These are phyloP conservation scores for Saraca asoca DNA, from an alignment of 331 rosid genomes.

Conservation along the genomic window DNA sequence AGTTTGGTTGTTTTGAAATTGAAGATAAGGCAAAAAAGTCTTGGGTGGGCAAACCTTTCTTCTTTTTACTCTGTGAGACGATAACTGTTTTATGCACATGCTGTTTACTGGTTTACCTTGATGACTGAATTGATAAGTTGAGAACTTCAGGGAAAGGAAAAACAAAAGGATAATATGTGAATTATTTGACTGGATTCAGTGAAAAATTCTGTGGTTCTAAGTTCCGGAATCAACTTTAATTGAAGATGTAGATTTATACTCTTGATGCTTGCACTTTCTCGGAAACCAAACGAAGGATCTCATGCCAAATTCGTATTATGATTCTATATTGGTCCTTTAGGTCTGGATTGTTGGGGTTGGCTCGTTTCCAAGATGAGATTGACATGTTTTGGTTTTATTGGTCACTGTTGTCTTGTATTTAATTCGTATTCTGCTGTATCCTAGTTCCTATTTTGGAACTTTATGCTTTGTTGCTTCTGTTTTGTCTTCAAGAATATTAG, in stretches of 20 bases:
- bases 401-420: conserved; percentile 32
- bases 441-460: conserved; percentile 48
- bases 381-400: conserved; percentile 31
- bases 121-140: no score
- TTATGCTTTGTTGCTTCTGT: conserved; percentile 57
- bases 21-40: not conserved
- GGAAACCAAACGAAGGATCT: conserved; percentile 37
- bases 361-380: conserved; percentile 2
- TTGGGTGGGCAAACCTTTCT: not conserved
- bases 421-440: conserved; percentile 37
- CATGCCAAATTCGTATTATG: not conserved
- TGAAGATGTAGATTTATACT: no score
- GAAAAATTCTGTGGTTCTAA: no score
- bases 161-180: no score
- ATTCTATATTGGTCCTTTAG: not conserved
- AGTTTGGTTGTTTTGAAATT: conserved; percentile 3
- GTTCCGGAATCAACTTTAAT: no score
- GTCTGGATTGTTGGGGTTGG: not conserved
- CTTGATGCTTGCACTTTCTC: conserved; percentile 13
- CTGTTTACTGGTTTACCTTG: no score
- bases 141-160: no score
- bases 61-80: not conserved
- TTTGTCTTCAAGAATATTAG: conserved; percentile 62
- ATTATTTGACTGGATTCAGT: no score
- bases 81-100: not conserved